phyloP scores from a whole-genome alignment of 1,284 basidiomycete species.

The Rugosomyces carneus region DNA sequence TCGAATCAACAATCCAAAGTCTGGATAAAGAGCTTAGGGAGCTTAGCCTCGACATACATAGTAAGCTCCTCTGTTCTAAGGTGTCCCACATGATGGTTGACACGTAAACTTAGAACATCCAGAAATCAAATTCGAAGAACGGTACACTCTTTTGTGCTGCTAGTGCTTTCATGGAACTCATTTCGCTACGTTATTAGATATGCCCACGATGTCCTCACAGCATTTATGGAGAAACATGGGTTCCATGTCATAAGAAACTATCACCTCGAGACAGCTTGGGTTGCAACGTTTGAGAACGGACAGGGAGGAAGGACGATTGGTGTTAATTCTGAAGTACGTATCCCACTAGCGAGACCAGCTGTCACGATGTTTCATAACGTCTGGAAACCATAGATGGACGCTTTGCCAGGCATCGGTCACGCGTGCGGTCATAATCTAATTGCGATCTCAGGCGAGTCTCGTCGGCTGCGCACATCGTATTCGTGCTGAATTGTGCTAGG shows the following conservation, averaged over 20 bases:
- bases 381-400: constrained; percentile 41
- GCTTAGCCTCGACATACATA: constrained; percentile 66
- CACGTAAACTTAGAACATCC: constrained; percentile 42
- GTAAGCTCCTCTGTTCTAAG: constrained; percentile 24
- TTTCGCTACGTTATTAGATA: constrained; percentile 25
- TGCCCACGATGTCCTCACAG: constrained; percentile 49
- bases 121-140: constrained; percentile 52
- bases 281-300: constrained; percentile 55
- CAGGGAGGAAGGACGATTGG: constrained; percentile 55
- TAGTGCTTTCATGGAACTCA: not conserved
- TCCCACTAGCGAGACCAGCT: not conserved
- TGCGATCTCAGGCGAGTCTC: constrained; percentile 41
- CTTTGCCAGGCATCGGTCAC: constrained; percentile 59
- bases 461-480: not conserved
- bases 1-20: constrained; percentile 49
- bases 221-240: constrained; percentile 51
- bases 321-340: constrained; percentile 59
- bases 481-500: constrained; percentile 30
- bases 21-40: constrained; percentile 49
- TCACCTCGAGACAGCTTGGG: constrained; percentile 65
- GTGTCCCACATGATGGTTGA: not conserved
- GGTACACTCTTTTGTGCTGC: constrained; percentile 27
- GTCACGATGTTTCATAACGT: not conserved
- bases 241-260: constrained; percentile 54
- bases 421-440: constrained; percentile 80